phyloP scores from a whole-genome alignment of 176 grass and related monocot genomes.

The Aegilops umbellulata region DNA sequence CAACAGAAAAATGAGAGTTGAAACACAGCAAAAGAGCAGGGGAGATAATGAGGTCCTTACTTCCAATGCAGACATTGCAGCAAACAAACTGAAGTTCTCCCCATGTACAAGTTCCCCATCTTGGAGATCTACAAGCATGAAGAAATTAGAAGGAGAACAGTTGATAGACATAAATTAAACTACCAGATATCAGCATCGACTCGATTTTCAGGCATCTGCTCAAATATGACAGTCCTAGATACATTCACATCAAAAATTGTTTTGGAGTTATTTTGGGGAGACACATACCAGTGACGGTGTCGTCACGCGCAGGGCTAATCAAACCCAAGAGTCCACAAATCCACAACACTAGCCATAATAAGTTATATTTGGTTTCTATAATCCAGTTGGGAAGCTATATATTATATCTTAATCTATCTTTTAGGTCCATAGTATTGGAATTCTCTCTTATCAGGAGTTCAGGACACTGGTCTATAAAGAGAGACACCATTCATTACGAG shows the following conservation, averaged over 20 bases:
- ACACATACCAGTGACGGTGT: background rate
- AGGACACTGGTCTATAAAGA: background rate
- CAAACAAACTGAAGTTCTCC: constrained; percentile 97
- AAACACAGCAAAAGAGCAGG: constrained; percentile 9
- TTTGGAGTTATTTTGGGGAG: background rate
- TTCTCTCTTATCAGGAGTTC: background rate
- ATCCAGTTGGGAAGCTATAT: background rate
- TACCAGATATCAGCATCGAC: background rate
- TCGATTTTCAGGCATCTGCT: background rate
- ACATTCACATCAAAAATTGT: background rate
- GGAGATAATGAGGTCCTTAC: constrained; percentile 42
- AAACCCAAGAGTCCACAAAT: background rate
- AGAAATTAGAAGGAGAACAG: constrained; percentile 17
- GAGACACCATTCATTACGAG: background rate
- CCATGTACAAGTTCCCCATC: constrained; percentile 93
- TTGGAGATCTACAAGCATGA: constrained; percentile 71
- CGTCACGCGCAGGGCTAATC: background rate
- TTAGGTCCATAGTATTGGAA: background rate
- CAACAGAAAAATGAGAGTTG: constrained; percentile 7
- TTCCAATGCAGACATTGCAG: constrained; percentile 97
- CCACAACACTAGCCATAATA: background rate
- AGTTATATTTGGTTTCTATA: background rate
- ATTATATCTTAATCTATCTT: background rate
- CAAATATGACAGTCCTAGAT: background rate
- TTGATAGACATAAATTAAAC: background rate